Percentiles rank a stretch among this genome's conserved stretches.
Conservation (phyloP, 2,329 filamentous ascomycete genomes). For the Fusarium kyushuense region DNA sequence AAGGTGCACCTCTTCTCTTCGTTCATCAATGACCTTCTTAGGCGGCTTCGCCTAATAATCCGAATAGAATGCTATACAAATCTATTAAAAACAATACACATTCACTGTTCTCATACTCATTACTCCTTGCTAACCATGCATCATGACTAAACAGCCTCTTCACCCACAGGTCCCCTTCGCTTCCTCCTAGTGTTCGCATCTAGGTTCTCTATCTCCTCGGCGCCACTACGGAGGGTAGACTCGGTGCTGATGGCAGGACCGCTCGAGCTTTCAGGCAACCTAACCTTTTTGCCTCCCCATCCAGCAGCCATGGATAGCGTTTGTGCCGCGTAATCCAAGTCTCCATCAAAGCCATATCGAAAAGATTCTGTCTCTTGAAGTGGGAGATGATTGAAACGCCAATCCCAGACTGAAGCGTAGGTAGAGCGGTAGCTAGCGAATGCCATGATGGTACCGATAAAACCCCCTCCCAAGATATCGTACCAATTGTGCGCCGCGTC, state of each 20-base stretch:
- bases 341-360: constrained; percentile 35
- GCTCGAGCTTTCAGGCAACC: constrained; percentile 23
- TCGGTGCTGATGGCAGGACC: constrained; percentile 18
- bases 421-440: constrained; percentile 73
- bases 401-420: constrained; percentile 77
- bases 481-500: constrained; percentile 78
- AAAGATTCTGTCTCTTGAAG: constrained; percentile 59
- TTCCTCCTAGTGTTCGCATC: constrained; percentile 35
- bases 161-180: constrained; percentile 30
- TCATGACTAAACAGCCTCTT: constrained; percentile 30
- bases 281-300: constrained; percentile 45
- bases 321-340: constrained; percentile 33
- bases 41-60: too few relatives aligned
- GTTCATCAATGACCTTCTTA: too few relatives aligned
- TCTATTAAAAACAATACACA: not conserved
- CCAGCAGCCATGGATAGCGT: constrained; percentile 45
- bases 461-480: constrained; percentile 72
- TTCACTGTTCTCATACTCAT: not conserved
- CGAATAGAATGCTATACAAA: not conserved
- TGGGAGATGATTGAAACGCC: constrained; percentile 75
- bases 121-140: not conserved
- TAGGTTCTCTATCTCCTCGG: constrained; percentile 33
- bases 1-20: too few relatives aligned
- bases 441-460: constrained; percentile 73
- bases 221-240: constrained; percentile 33